These are phyloP conservation scores for Effrenium voratum DNA, from an alignment of 73 alveolate species.

Conservation along the genomic window DNA sequence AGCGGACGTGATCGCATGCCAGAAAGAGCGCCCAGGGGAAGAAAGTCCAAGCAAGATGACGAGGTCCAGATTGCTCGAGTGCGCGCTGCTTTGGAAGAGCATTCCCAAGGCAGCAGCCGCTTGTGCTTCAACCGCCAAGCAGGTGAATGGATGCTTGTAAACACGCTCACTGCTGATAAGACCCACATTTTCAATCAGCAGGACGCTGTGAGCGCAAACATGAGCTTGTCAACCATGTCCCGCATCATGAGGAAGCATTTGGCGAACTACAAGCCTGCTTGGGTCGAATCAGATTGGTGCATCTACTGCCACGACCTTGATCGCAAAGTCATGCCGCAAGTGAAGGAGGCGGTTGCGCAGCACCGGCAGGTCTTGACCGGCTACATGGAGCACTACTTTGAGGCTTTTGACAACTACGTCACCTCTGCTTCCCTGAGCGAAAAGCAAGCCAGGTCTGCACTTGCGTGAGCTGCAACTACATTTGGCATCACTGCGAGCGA, in stretches of 20 bases:
- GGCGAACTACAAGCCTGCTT: neutral
- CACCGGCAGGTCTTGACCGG: neutral
- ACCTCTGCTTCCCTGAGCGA: neutral
- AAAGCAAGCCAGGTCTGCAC: neutral
- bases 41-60: neutral
- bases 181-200: neutral
- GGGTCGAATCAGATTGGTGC: neutral
- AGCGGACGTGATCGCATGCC: neutral
- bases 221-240: neutral
- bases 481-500: neutral
- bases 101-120: neutral
- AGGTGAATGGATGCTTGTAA: neutral
- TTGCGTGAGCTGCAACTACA: neutral
- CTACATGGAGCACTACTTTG: neutral
- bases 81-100: neutral
- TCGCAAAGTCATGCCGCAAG: neutral
- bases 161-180: neutral
- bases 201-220: neutral
- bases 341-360: neutral
- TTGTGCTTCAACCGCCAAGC: neutral
- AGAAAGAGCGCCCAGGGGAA: neutral
- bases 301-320: neutral
- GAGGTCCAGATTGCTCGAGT: neutral
- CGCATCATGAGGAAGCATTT: neutral
- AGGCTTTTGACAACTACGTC: neutral